These are phyloP conservation scores for Bipolaris zeicola DNA, from an alignment of 2,329 filamentous ascomycete species.

Conservation along the genomic window DNA sequence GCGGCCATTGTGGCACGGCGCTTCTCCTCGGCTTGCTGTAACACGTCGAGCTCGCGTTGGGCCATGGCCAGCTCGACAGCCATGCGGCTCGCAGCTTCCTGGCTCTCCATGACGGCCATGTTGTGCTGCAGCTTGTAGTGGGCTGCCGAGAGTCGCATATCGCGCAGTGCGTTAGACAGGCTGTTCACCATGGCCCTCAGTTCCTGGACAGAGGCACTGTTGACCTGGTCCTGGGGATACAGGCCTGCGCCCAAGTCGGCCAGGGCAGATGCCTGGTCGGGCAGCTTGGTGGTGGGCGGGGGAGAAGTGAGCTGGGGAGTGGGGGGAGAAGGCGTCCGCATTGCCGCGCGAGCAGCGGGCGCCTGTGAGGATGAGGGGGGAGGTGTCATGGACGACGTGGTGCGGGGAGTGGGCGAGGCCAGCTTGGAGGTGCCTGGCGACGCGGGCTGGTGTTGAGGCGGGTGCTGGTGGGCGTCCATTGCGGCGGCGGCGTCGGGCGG, in stretches of 20 bases:
- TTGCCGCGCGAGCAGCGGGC: conserved; percentile 48
- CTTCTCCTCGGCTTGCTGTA: conserved; percentile 75
- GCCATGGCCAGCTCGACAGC: conserved; percentile 91
- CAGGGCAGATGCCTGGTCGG: conserved; percentile 33
- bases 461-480: conserved; percentile 37
- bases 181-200: conserved; percentile 60
- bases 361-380: conserved; percentile 65
- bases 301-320: conserved; percentile 56
- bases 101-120: conserved; percentile 80
- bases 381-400: conserved; percentile 63
- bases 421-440: conserved; percentile 40
- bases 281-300: conserved; percentile 50
- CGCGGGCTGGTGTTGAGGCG: conserved; percentile 23
- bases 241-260: conserved; percentile 45
- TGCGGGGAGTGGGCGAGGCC: conserved; percentile 50
- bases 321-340: conserved; percentile 58
- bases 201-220: conserved; percentile 57
- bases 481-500: conserved; percentile 28
- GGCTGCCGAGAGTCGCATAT: conserved; percentile 80
- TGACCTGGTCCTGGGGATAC: conserved; percentile 59
- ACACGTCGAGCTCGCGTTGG: conserved; percentile 82
- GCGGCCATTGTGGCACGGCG: conserved; percentile 62
- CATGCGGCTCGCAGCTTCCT: conserved; percentile 83
- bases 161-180: conserved; percentile 61
- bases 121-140: conserved; percentile 92